Base-by-base conservation (phyloP, 768 basidiomycete genomes). In the Holtermannia corniformis region DNA sequence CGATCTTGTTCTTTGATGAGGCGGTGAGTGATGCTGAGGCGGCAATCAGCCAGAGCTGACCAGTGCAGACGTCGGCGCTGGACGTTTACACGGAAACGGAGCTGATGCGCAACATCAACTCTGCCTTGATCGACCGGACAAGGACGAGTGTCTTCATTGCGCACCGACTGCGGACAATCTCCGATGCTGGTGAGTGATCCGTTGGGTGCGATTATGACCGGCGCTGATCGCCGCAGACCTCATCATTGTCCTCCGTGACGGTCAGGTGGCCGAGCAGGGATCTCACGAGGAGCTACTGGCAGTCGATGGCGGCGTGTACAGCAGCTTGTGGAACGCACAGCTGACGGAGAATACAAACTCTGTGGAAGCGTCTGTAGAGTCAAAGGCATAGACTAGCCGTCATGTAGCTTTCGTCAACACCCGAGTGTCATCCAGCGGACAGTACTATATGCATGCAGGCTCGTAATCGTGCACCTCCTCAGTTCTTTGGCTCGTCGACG, bases 121-220 rank as follows among this genome's bases (percentile, higher is more conserved):
- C 73, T 19, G 82, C 81, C 0, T 75, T 97, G 27, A 74, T 85
- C 27, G 82, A 85, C 58, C 84, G 85, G 60, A 77, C 80, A 3
- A 80, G 91, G 43, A 99, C 95, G 24, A 91, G 88, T 56, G 87
- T 99, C 56, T 99, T 99, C 67, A 92, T 99, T 54, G 95, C 95
- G 0, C 95, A 99, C 72, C 78, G 87, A 48, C 73, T 99, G 42
- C 81, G 88, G 41, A 93, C 90, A 0, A 81, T 95, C 19, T 82
- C 90, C 22, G 90, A 93, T 71, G 81, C 90, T n/a, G 88, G 86
- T 83, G 60, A 56, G 78, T 75, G 13, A 11, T 50, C 23, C 41
- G 16, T 11, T 16, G 23, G 25, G 28, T 49, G 24, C 24, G 16
- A 21, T 11, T 21, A 32, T 21, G 19, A 19, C 59, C 62, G 41